phyloP scores from a whole-genome alignment of 768 basidiomycete species.

The Galerina sulciceps region DNA sequence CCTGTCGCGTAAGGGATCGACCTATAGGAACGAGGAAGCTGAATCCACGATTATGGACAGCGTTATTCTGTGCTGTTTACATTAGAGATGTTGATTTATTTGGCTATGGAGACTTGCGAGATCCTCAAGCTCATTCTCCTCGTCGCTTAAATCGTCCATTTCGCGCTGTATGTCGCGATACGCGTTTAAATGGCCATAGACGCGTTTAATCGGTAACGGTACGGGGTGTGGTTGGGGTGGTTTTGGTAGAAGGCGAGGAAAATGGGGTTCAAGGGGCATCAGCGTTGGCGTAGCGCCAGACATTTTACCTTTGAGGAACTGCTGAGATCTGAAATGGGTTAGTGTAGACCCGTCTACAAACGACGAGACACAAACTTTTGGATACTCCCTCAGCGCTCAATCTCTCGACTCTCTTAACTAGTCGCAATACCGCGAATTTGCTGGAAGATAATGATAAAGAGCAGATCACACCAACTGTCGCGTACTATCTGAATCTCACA shows the following conservation, averaged over 20 bases:
- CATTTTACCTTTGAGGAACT: constrained; percentile 25
- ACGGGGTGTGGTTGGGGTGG: constrained; percentile 68
- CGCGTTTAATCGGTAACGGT: constrained; percentile 56
- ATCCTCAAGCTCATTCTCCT: constrained; percentile 82
- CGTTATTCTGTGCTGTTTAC: constrained; percentile 46
- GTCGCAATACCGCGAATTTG: background rate
- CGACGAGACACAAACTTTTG: no score
- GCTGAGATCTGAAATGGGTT: no score
- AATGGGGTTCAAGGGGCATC: constrained; percentile 62
- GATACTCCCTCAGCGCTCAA: no score
- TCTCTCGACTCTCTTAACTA: no score
- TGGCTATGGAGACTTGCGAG: constrained; percentile 45
- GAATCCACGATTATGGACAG: constrained; percentile 69
- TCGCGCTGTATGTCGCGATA: constrained; percentile 74
- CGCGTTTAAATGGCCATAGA: constrained; percentile 61
- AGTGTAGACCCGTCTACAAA: no score
- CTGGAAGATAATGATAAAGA: background rate
- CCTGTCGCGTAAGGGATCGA: constrained; percentile 70
- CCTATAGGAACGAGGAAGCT: constrained; percentile 76
- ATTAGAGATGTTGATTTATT: constrained; percentile 7
- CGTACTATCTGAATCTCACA: background rate
- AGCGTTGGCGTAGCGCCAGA: constrained; percentile 70
- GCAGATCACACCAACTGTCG: background rate
- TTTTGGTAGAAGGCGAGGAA: constrained; percentile 70
- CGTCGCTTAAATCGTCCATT: constrained; percentile 84